phyloP scores from a whole-genome alignment of 129 eudicot species.

The Ambrosia trifida region DNA sequence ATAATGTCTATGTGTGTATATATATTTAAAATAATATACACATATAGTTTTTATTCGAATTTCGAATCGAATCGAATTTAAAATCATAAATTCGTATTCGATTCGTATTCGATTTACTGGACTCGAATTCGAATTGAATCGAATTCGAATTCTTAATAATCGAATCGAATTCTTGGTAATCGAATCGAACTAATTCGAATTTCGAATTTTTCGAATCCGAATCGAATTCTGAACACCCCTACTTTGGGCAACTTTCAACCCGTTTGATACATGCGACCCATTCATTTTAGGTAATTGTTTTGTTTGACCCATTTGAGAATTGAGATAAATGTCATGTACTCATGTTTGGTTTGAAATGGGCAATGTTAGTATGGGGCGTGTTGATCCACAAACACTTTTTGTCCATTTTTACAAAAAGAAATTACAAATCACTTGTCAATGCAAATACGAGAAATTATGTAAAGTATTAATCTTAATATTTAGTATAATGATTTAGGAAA shows the following conservation, averaged over 20 bases:
- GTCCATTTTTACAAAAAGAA: neutral
- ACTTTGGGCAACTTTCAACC: neutral
- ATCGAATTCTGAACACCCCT: too few relatives aligned
- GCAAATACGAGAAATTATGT: neutral
- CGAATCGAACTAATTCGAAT: too few relatives aligned
- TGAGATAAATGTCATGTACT: neutral
- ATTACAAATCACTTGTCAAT: neutral
- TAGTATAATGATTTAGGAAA: neutral
- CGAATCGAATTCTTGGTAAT: too few relatives aligned
- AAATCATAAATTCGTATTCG: too few relatives aligned
- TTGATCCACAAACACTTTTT: neutral
- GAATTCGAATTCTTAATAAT: too few relatives aligned
- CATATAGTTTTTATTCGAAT: too few relatives aligned
- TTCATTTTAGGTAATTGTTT: neutral
- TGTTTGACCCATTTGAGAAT: neutral
- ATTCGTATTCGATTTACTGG: too few relatives aligned
- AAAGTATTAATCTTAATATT: neutral
- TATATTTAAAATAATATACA: too few relatives aligned
- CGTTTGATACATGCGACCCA: neutral
- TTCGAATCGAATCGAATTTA: too few relatives aligned
- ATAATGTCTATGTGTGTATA: too few relatives aligned
- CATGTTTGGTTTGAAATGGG: neutral
- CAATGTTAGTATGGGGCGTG: neutral
- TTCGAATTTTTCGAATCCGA: too few relatives aligned
- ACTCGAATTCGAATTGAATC: too few relatives aligned